phyloP scores from a whole-genome alignment of 345 rosid species.

The Hevea brasiliensis region DNA sequence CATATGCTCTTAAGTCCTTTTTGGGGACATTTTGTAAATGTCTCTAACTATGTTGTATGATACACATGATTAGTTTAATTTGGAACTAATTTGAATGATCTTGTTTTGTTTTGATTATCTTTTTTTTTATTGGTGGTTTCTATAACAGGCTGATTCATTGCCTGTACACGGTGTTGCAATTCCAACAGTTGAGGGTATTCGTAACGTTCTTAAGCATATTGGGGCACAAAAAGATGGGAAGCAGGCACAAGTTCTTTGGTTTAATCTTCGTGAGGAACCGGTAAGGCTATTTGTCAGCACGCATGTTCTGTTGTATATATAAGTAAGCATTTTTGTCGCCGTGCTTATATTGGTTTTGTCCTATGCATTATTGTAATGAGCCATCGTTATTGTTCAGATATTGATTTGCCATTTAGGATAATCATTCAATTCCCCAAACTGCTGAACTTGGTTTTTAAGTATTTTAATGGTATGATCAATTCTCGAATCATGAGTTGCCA shows the following conservation, averaged over 20 bases:
- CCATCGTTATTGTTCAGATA: neutral
- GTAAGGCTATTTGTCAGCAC: slow-evolving; percentile 37
- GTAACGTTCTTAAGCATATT: slow-evolving; percentile 79
- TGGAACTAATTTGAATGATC: neutral
- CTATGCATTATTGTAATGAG: neutral
- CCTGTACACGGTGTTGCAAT: slow-evolving; percentile 93
- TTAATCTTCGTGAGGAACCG: slow-evolving; percentile 97
- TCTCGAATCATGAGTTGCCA: neutral
- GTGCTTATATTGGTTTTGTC: too few relatives aligned
- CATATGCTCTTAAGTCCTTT: neutral
- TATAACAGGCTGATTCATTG: slow-evolving; percentile 66
- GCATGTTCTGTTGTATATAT: neutral
- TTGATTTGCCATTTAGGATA: neutral
- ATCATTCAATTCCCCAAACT: neutral
- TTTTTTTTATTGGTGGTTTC: slow-evolving; percentile 14
- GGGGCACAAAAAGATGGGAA: slow-evolving; percentile 67
- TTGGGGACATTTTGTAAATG: neutral
- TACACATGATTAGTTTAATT: neutral
- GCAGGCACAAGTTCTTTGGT: slow-evolving; percentile 72
- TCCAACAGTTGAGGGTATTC: slow-evolving; percentile 80
- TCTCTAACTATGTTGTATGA: neutral
- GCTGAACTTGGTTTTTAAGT: neutral
- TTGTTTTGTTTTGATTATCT: neutral
- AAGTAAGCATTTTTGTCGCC: neutral
- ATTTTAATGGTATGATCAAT: neutral